Base-by-base conservation (phyloP, 1,139 yeast genomes). In the Schwanniomyces etchellsii region DNA sequence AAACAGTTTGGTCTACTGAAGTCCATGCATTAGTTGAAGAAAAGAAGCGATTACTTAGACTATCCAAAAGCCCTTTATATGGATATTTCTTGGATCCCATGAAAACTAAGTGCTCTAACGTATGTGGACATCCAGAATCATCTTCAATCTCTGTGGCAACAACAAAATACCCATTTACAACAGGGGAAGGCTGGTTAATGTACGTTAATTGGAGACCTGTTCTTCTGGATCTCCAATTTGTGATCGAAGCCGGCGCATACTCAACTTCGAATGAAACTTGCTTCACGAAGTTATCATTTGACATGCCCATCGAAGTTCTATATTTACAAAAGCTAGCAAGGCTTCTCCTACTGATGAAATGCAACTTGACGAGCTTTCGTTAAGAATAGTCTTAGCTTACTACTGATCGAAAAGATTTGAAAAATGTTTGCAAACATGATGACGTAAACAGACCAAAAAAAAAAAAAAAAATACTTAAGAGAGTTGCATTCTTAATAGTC, bases 21-120 rank as follows among this genome's bases (percentile, higher is more conserved):
- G 99, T 91, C 96, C 96, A 89, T 0, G 99, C 99, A 50, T 93
- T 93, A 1, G 98, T 93, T 5, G 78, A 70, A 1, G 96, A 83
- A 55, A 82, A 82, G 42, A 88, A 79, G 35, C 86, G 60, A 50
- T 88, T 86, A 5, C 97, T 96, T 34, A 89, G 68, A 5, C 79
- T 79, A 47, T 93, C 98, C 29, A 93, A 64, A 32, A 89, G 63
- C 3, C 98, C 98, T 55, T 91, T 91, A 54, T 81, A 89, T 0
- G 98, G 98, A 44, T 79, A 86, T 36, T 79, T 77, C 38, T 81
- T 67, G 3, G 96, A 84, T 1, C 99, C 99, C 95, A 89, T 84
- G 52, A 93, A 93, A 25, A 91, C 71, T 50, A 93, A 65, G 58
- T 93, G 99, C 56, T 93, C 98, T 33, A 93, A 61, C 1, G 99